Percentiles rank a stretch among this genome's conserved stretches.
Conservation (phyloP, 495 filamentous ascomycete genomes). For the Penicillium argentinense region DNA sequence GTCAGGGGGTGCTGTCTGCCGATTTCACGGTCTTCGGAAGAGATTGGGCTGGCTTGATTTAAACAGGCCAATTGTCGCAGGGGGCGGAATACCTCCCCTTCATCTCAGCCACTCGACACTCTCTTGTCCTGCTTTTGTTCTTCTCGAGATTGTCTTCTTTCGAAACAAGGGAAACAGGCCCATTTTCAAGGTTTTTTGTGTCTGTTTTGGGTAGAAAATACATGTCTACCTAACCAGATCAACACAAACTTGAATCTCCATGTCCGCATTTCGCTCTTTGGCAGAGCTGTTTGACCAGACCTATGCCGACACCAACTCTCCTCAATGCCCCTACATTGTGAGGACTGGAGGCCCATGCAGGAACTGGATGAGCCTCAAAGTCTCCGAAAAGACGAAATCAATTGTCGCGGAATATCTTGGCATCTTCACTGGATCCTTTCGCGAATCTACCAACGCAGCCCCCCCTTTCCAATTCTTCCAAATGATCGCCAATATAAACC, state of each 20-base stretch:
- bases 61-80: not conserved
- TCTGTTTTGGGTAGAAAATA: not conserved
- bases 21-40: no score
- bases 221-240: not conserved
- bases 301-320: not conserved
- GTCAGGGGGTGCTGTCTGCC: no score
- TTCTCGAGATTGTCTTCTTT: not conserved
- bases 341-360: not conserved
- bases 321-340: not conserved
- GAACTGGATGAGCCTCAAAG: not conserved
- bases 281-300: not conserved
- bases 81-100: not conserved
- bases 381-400: not conserved
- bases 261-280: constrained; percentile 1
- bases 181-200: not conserved
- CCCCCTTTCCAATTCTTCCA: not conserved
- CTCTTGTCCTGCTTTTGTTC: no score
- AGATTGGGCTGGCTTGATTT: no score
- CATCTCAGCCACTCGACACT: not conserved
- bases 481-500: not conserved
- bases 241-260: not conserved
- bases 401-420: not conserved
- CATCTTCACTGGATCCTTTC: not conserved
- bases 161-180: no score
- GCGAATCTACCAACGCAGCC: not conserved